Evolutionary conservation across 1,284 basidiomycete genomes (phyloP), one percentile per base, ranked within the genome.

Genomic region (Leccinum subfulvum): DNA sequence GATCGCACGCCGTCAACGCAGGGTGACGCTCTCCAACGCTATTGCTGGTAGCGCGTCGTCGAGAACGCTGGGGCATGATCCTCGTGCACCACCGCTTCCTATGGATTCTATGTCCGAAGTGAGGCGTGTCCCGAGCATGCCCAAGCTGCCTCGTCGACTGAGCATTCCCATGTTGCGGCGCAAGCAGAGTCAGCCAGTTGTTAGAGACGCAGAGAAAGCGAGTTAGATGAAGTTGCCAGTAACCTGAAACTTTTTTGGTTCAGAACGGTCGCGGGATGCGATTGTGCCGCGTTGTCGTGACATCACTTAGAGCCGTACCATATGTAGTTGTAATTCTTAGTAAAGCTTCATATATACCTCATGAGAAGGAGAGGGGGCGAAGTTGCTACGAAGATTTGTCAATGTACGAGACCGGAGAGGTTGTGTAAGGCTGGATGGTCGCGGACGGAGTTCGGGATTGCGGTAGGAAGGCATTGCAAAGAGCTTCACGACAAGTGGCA

Each of bases 101-200:
- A 26, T 26, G 4, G 51, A 9, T 10, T 16, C 51, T 13, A 23
- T 28, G 14, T 30, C 52, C 3, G 57, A 63, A 16, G 55, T 58
- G 51, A 74, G 62, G 61, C 70, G 59, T 5, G 44, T 58, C 9
- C 63, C 69, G 39, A 75, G 70, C 51, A 21, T 67, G 44, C 73
- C 72, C 14, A 74, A 55, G 60, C 37, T 72, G n/a, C 70, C 71
- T 1, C 74, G 67, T 53, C 64, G 68, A 18, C 61, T 73, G n/a
- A 73, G 74, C 41, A 73, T 73, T 21, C 74, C 73, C 0, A 65
- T 73, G 58, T 59, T 73, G 44, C 69, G 71, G n/a, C 71, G 73
- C 33, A 75, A 71, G 58, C 72, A 72, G 21, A 64, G 65, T 63
- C 67, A 63, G 30, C 21, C 60, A 1, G 62, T 52, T 3, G 28